phyloP scores from a whole-genome alignment of 164 flowering plant genomes.

The grape (Vitis vinifera) region ASM3070453v1 NC_081818.1:1431001-1431500 shows the following conservation, averaged over 20 bases:
- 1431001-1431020: no score
- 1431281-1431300: neutral
- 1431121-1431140: neutral
- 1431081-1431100: conserved; percentile 13
- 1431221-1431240: neutral
- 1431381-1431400: neutral
- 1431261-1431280: neutral
- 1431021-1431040: no score
- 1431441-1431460: neutral
- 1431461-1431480: neutral
- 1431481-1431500: neutral
- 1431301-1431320: neutral
- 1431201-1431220: conserved; percentile 11
- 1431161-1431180: neutral
- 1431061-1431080: conserved; percentile 16
- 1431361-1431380: conserved; percentile 1
- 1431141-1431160: conserved; percentile 3
- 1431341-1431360: neutral
- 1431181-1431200: conserved; percentile 14
- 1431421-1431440: neutral
- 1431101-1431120: conserved; percentile 16
- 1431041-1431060: neutral
- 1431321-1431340: neutral
- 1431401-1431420: neutral
- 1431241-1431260: neutral